Percentiles rank a stretch among this genome's conserved stretches.
Evolutionary conservation across 495 filamentous ascomycete species (phyloP).

Genomic region (Lasiosphaeria ovina): DNA sequence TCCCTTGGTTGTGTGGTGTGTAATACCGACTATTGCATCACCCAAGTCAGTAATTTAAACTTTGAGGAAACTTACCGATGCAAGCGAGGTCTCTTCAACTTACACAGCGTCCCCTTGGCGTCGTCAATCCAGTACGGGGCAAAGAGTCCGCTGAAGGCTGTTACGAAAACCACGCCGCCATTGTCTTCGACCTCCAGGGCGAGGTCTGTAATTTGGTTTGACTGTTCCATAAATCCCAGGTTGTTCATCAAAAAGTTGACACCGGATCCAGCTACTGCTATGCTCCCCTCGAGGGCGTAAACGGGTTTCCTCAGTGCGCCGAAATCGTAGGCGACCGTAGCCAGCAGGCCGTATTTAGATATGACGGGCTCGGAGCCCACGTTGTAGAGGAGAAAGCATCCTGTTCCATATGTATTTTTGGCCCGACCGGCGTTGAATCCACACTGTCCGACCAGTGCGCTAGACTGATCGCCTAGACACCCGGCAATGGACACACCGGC

Average conservation of each 20-base stretch:
- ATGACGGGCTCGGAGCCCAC: constrained; percentile 88
- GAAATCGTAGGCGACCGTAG: constrained; percentile 87
- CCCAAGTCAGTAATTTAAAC: constrained; percentile 15
- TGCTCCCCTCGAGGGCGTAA: constrained; percentile 89
- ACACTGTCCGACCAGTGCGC: constrained; percentile 88
- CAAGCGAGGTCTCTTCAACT: constrained; percentile 29
- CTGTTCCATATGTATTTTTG: constrained; percentile 97
- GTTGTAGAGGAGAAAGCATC: constrained; percentile 94
- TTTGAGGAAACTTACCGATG: constrained; percentile 2
- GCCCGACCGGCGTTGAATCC: constrained; percentile 83
- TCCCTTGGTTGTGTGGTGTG: constrained; percentile 82
- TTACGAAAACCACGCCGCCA: constrained; percentile 91
- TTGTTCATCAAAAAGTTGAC: constrained; percentile 92
- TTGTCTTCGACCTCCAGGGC: constrained; percentile 82
- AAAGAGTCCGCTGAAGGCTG: constrained; percentile 92
- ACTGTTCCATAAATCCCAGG: constrained; percentile 75
- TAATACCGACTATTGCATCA: constrained; percentile 66
- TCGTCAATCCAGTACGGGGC: constrained; percentile 99
- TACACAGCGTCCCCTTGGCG: constrained; percentile 85
- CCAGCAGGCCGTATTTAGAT: constrained; percentile 82
- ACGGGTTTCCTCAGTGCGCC: constrained; percentile 69
- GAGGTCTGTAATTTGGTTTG: constrained; percentile 76
- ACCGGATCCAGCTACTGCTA: constrained; percentile 87
- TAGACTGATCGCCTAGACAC: constrained; percentile 89
- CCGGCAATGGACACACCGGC: constrained; percentile 79